Conservation (phyloP, 2,329 filamentous ascomycete species). For the Coniella lustricola region DNA sequence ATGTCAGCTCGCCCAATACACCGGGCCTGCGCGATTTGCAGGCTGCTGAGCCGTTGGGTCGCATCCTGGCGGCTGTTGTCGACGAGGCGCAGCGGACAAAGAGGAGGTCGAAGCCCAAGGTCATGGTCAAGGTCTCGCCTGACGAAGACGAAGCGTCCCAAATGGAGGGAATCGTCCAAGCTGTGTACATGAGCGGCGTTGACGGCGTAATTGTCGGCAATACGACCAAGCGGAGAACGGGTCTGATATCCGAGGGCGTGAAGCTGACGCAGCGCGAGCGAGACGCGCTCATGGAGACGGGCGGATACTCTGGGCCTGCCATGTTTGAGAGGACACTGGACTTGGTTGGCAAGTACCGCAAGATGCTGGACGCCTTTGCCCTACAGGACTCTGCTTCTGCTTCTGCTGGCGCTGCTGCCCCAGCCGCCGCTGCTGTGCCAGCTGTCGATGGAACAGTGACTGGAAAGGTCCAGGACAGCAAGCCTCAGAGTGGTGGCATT, state of each 20-base stretch:
- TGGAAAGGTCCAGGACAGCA: constrained; percentile 22
- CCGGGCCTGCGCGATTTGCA: constrained; percentile 85
- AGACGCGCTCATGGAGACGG: constrained; percentile 63
- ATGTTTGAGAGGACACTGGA: constrained; percentile 75
- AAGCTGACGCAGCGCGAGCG: constrained; percentile 60
- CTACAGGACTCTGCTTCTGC: constrained; percentile 26
- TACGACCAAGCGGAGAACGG: constrained; percentile 78
- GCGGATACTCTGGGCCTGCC: constrained; percentile 85
- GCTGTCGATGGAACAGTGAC: constrained; percentile 28
- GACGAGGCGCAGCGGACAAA: constrained; percentile 59
- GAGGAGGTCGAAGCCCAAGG: constrained; percentile 65
- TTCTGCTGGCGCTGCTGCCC: constrained; percentile 23
- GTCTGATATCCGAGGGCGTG: constrained; percentile 61
- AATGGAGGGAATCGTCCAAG: constrained; percentile 80
- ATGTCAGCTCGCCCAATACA: constrained; percentile 94
- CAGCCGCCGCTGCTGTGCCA: constrained; percentile 26
- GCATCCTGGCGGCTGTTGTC: constrained; percentile 76
- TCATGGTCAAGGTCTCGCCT: constrained; percentile 98
- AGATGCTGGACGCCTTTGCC: constrained; percentile 51
- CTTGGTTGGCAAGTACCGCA: constrained; percentile 73
- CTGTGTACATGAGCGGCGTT: constrained; percentile 75
- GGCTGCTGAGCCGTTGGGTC: constrained; percentile 72
- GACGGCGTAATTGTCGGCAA: constrained; percentile 97
- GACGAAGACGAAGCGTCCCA: constrained; percentile 85
- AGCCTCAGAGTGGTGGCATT: constrained; percentile 18